These are phyloP conservation scores for Daldinia concentrica DNA, from an alignment of 495 filamentous ascomycete genomes.

Conservation along the genomic window DNA sequence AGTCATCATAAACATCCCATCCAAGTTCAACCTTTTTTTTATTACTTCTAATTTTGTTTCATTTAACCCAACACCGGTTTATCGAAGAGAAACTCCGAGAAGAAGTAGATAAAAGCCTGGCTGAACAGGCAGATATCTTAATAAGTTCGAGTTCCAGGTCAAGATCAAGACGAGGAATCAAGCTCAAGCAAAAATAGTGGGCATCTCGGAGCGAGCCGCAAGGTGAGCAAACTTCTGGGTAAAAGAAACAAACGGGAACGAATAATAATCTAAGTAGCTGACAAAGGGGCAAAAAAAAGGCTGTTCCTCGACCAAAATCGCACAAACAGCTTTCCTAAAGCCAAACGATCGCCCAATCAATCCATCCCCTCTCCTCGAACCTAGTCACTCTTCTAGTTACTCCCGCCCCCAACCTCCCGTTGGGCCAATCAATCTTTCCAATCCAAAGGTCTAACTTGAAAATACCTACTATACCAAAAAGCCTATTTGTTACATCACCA, in stretches of 20 bases:
- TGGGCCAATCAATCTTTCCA: conserved; percentile 47
- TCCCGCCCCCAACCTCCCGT: conserved; percentile 25
- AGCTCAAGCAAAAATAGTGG: conserved; percentile 17
- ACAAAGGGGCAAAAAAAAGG: conserved; percentile 25
- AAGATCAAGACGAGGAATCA: conserved; percentile 7
- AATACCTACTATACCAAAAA: conserved; percentile 40
- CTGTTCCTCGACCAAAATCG: conserved; percentile 39
- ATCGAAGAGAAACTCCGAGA: conserved; percentile 1
- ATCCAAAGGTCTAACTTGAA: conserved; percentile 39
- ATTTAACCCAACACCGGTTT: background rate
- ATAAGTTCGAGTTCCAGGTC: background rate
- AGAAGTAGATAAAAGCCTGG: background rate
- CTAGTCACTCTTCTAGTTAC: conserved; percentile 24
- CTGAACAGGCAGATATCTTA: background rate
- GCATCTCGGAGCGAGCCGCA: conserved; percentile 41
- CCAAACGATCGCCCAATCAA: conserved; percentile 34
- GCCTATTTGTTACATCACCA: conserved; percentile 51
- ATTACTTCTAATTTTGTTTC: conserved; percentile 7
- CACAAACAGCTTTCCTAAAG: conserved; percentile 32
- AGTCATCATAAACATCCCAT: conserved; percentile 27
- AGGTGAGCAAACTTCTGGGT: conserved; percentile 37
- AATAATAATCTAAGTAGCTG: conserved; percentile 31
- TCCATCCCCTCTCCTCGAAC: conserved; percentile 19
- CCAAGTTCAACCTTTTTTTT: conserved; percentile 20
- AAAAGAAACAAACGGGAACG: conserved; percentile 24